Evolutionary conservation across 768 basidiomycete genomes (phyloP).

Genomic region (Solioccasus polychromus): DNA sequence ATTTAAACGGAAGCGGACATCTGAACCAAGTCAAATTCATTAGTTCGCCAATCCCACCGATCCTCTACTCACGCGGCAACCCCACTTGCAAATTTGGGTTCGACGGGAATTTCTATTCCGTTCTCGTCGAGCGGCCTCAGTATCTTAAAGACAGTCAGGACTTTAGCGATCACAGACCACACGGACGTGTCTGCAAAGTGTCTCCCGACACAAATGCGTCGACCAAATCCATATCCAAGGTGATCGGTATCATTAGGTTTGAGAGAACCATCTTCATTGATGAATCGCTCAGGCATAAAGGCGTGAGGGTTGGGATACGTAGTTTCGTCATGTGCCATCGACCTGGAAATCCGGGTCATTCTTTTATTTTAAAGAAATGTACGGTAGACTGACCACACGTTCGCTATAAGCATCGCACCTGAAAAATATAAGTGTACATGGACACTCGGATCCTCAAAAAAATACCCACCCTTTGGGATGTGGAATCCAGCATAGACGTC

Average conservation of each 20-base stretch:
- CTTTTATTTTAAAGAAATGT: background rate
- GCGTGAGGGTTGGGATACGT: background rate
- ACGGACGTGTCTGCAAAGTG: conserved; percentile 3
- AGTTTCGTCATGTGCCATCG: background rate
- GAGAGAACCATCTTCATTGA: background rate
- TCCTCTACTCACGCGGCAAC: background rate
- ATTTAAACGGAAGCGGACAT: conserved; percentile 3
- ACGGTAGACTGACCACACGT: conserved; percentile 23
- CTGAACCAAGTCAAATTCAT: background rate
- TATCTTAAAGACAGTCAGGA: background rate
- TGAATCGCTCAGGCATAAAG: background rate
- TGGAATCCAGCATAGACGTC: conserved; percentile 26
- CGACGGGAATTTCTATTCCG: background rate
- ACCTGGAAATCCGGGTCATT: background rate
- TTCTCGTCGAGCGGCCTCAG: background rate
- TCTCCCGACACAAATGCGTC: conserved; percentile 16
- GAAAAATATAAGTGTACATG: background rate
- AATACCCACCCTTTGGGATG: conserved; percentile 35
- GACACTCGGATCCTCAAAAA: background rate
- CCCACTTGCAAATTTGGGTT: background rate
- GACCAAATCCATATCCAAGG: conserved; percentile 12
- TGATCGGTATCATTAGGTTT: background rate
- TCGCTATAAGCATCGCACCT: conserved; percentile 22
- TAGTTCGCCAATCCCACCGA: no score
- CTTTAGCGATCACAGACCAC: conserved; percentile 4